Conservation (phyloP, 495 filamentous ascomycete genomes). For the Penicillium flavigenum region DNA sequence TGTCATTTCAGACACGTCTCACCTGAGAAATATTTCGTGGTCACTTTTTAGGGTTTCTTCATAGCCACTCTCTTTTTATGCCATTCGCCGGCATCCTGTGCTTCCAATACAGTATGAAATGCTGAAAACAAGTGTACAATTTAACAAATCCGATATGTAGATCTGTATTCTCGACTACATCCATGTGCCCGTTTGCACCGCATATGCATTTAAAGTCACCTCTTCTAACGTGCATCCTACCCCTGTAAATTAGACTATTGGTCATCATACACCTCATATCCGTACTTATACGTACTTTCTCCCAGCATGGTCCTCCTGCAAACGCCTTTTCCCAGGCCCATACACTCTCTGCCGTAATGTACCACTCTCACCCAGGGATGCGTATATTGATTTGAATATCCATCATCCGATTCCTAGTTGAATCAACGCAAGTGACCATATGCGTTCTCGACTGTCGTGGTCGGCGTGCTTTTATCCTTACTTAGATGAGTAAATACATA, state of each 20-base stretch:
- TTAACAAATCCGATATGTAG: not conserved
- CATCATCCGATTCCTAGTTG: too few species aligned
- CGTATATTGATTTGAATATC: conserved; percentile 1
- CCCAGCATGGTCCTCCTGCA: not conserved
- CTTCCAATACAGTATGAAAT: not conserved
- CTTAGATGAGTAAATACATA: too few species aligned
- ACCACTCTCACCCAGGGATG: conserved; percentile 23
- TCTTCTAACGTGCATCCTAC: not conserved
- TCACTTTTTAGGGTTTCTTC: too few species aligned
- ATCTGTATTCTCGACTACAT: not conserved
- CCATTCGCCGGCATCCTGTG: too few species aligned
- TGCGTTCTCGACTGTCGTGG: too few species aligned
- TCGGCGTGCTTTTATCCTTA: too few species aligned
- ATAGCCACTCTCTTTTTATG: not conserved
- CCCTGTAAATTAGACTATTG: not conserved
- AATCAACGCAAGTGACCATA: too few species aligned
- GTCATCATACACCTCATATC: conserved; percentile 13
- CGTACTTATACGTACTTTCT: not conserved
- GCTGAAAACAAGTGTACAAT: not conserved
- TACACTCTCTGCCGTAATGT: conserved; percentile 29
- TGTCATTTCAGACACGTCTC: too few species aligned
- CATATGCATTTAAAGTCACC: not conserved
- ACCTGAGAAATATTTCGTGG: too few species aligned
- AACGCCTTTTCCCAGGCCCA: conserved; percentile 10
- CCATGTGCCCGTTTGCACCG: not conserved